Percentiles rank a stretch among this genome's conserved stretches.
Evolutionary conservation across 345 rosid genomes (phyloP).

Genomic region (Rhodomyrtus tomentosa): DNA sequence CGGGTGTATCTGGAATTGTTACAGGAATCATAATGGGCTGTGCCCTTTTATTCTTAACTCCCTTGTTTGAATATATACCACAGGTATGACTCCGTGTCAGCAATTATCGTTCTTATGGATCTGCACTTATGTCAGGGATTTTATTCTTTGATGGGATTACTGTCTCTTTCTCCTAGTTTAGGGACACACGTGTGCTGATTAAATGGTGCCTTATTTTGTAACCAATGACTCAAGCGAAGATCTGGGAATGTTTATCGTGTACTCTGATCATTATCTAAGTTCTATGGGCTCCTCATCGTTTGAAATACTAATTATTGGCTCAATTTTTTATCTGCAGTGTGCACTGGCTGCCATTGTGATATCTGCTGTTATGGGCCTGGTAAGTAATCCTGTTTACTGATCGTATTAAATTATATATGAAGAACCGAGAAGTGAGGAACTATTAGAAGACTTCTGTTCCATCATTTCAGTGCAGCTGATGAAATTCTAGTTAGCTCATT

Average conservation of each 20-base stretch:
- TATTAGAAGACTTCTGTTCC: background rate
- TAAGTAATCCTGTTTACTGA: constrained; percentile 18
- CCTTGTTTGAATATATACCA: constrained; percentile 76
- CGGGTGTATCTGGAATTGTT: constrained; percentile 78
- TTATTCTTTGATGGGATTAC: background rate
- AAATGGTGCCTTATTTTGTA: background rate
- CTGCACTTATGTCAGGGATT: background rate
- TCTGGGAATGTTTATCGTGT: background rate
- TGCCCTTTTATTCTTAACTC: constrained; percentile 80
- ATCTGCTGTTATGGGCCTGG: constrained; percentile 94
- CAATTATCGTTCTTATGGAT: background rate
- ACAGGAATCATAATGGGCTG: constrained; percentile 78
- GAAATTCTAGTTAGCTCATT: background rate
- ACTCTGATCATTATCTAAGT: background rate
- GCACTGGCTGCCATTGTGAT: constrained; percentile 91
- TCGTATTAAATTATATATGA: background rate
- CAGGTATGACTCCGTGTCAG: constrained; percentile 41
- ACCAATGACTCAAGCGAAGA: background rate
- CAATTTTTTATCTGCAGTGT: constrained; percentile 51
- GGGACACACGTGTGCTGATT: background rate
- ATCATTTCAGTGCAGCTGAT: background rate
- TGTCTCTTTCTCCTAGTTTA: background rate
- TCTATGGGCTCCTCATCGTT: background rate
- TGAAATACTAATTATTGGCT: constrained; percentile 11
- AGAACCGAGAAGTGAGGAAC: background rate